These are phyloP conservation scores for Xanthoparmelia taractica DNA, from an alignment of 495 filamentous ascomycete genomes.

Conservation along the genomic window DNA sequence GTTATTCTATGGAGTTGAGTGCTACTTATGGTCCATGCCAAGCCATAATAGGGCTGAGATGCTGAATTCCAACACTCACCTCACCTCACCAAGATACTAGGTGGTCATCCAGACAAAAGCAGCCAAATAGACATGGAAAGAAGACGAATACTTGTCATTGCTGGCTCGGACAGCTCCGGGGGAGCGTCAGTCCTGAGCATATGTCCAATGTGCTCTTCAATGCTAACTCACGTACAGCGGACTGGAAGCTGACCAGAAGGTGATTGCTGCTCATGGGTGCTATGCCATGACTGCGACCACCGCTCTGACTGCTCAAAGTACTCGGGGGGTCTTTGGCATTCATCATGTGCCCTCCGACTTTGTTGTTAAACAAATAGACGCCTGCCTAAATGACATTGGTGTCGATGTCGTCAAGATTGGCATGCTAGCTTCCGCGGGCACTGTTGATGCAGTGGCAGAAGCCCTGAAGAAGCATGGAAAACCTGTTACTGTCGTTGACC, in stretches of 20 bases:
- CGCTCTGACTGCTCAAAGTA: constrained; percentile 92
- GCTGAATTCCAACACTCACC: too few species aligned
- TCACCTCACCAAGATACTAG: background rate
- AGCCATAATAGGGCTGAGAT: too few species aligned
- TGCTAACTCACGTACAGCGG: constrained; percentile 48
- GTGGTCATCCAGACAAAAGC: background rate
- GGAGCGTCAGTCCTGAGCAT: constrained; percentile 59
- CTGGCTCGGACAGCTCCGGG: constrained; percentile 79
- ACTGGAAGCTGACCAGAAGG: constrained; percentile 95
- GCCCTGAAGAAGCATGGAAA: constrained; percentile 53
- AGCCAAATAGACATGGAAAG: constrained; percentile 24
- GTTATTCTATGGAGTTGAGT: too few species aligned
- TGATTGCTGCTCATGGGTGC: constrained; percentile 81
- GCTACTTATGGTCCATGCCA: too few species aligned
- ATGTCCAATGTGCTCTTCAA: background rate
- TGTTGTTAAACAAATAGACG: constrained; percentile 75
- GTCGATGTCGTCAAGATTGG: constrained; percentile 89
- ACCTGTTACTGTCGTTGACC: constrained; percentile 68
- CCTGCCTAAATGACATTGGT: constrained; percentile 72
- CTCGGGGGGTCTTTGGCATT: constrained; percentile 71
- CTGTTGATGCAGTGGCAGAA: constrained; percentile 66
- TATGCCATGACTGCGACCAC: constrained; percentile 98
- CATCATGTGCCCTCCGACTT: constrained; percentile 72
- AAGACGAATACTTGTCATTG: constrained; percentile 66
- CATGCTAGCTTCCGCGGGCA: constrained; percentile 79